Base-by-base conservation (phyloP, 192 early-diverging fungal species). In the Funneliformis mosseae region DNA sequence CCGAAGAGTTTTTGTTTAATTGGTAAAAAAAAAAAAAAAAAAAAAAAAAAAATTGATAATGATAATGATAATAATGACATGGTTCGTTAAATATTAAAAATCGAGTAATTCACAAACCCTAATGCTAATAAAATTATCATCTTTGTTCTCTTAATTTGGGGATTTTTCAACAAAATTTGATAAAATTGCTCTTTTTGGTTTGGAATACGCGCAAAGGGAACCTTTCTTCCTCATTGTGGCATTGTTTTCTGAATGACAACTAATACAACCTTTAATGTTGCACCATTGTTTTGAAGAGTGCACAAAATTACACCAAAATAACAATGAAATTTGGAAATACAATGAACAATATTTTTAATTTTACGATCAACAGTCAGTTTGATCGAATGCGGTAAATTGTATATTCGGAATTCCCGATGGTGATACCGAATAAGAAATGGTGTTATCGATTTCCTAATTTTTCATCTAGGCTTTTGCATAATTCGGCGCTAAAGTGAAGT, bases 231-330 rank as follows among this genome's bases (percentile, higher is more conserved):
- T 38, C 33, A 67, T 67, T 67, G 64, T 67, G 25, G 33, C 25
- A 67, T 67, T 67, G 33, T 33, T 33, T 33, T 67, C 64, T 70
- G 50, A 55, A 55, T 55, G 50, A 55, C 50, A 33, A 41, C 68
- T n/a, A 14, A 41, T 42, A 41, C 38, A 43, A n/a, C 14, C 21
- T n/a, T n/a, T 43, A 70, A 42, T n/a, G 68, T 70, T 8, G 41
- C 41, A 70, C 68, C 28, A 70, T 70, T 70, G 68, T 70, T n/a
- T 70, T 45, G 18, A 55, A 55, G 7, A 55, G 16, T 21, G 50
- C 21, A 55, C 50, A 55, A 55, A 48, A 21, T n/a, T 33, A 33
- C 33, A 33, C 10, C 50, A 7, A 18, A 55, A 55, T 55, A 55
- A 55, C 50, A 55, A 55, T 55, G 50, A 45, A 45, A 10, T 4